phyloP scores from a whole-genome alignment of 148 eudicot genomes.

The Cornus florida region DNA sequence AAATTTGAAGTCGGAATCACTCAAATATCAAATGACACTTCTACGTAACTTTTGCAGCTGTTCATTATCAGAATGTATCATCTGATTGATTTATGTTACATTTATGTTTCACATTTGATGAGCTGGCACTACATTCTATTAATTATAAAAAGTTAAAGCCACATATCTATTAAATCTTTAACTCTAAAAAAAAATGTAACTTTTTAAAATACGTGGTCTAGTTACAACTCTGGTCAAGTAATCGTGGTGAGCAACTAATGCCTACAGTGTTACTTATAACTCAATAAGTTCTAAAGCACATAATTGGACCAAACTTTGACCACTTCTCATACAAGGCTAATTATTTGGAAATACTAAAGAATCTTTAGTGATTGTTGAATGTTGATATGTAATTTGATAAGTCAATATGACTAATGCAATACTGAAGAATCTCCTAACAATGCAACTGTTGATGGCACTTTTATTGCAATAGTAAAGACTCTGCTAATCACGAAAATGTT shows the following conservation, averaged over 20 bases:
- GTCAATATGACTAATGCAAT: background rate
- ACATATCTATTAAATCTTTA: background rate
- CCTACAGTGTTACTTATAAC: too few species aligned
- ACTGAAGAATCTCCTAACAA: background rate
- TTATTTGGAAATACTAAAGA: background rate
- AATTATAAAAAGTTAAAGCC: background rate
- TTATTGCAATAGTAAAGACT: background rate
- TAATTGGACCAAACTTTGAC: background rate
- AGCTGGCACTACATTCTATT: background rate
- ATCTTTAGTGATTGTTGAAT: background rate
- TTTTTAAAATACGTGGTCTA: background rate
- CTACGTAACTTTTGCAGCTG: background rate
- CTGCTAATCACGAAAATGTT: too few species aligned
- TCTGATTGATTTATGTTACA: too few species aligned
- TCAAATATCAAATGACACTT: background rate
- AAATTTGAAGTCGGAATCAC: background rate
- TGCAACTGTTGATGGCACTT: too few species aligned
- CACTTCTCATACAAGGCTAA: background rate
- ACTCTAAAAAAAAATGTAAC: background rate
- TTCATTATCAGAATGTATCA: background rate
- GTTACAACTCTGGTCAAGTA: background rate
- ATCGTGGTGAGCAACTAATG: background rate
- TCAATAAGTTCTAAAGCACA: background rate
- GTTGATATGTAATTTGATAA: background rate
- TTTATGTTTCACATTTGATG: background rate